Base-by-base conservation (phyloP, 2,329 filamentous ascomycete species). In the Sclerotinia nivalis region DNA sequence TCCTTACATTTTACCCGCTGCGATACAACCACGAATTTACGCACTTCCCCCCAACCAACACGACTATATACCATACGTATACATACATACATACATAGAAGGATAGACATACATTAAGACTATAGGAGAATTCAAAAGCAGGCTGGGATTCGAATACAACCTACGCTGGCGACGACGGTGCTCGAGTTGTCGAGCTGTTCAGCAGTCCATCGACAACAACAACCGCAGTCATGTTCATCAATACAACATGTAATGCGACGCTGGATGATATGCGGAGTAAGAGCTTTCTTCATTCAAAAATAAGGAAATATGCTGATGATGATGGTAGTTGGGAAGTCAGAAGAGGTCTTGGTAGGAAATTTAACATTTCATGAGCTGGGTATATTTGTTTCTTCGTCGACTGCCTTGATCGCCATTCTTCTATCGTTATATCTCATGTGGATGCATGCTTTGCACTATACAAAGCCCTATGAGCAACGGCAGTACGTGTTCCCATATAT, bases 361-460 rank as follows among this genome's bases (percentile, higher is more conserved):
- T 76, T 87, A 69, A 86, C 83, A 72, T 88, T 88, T 73, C 86
- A 88, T 75, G 77, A 83, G 58, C 79, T 88, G 45, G 85, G 85
- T 47, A 79, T 86, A 71, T 80, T 87, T 71, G 82, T 88, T 56
- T 81, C 81, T 37, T 84, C 82, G 56, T 81, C 78, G 59, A 83
- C 81, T 64, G 82, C 86, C 6, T 76, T 85, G 70, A 78, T 88
- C 45, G 82, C 87, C 52, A 82, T 84, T n/a, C 66, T 83, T 58
- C 77, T 85, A 54, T 88, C 86, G 69, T 78, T 88, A 62, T 87
- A 84, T 73, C 81, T 89, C 50, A 85, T 88, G 71, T 86, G 80
- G 78, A 84, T 84, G 81, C 87, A 89, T 81, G 86, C 87, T 43
- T 73, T 82, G 25, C 83, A 89, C 79, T 89, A 89, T 76, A 88